Evolutionary conservation across 495 filamentous ascomycete genomes (phyloP).

Genomic region (Penicillium subrubescens): DNA sequence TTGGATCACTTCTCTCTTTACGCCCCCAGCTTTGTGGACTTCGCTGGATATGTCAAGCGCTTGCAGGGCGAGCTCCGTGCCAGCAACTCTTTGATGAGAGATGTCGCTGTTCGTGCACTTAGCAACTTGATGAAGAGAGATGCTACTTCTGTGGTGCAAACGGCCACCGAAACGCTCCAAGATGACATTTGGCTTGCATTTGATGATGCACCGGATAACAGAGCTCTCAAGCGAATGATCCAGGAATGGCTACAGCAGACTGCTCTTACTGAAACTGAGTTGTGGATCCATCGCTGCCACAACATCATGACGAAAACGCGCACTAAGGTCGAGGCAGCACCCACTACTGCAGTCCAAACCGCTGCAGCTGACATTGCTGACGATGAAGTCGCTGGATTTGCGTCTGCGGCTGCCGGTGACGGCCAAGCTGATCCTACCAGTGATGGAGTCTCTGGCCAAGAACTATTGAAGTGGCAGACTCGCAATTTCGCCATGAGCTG

Average conservation of each 20-base stretch:
- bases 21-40: conserved; percentile 83
- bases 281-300: conserved; percentile 88
- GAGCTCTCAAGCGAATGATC: conserved; percentile 78
- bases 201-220: conserved; percentile 72
- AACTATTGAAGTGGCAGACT: conserved; percentile 93
- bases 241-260: conserved; percentile 91
- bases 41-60: conserved; percentile 76
- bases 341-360: conserved; percentile 49
- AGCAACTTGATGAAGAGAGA: conserved; percentile 95
- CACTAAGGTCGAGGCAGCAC: conserved; percentile 54
- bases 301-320: conserved; percentile 85
- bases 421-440: conserved; percentile 64
- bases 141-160: conserved; percentile 72
- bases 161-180: conserved; percentile 76
- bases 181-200: conserved; percentile 90
- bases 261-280: conserved; percentile 68
- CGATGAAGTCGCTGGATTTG: conserved; percentile 95
- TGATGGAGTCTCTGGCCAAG: conserved; percentile 69
- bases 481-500: conserved; percentile 92
- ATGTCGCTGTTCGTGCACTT: conserved; percentile 83
- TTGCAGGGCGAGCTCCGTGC: conserved; percentile 78
- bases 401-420: conserved; percentile 63
- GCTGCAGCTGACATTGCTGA: conserved; percentile 78
- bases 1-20: conserved; percentile 92
- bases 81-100: conserved; percentile 63